Percentiles rank a stretch among this genome's conserved stretches.
Conservation (phyloP, 495 filamentous ascomycete species). For the Penicillium cinerascens region DNA sequence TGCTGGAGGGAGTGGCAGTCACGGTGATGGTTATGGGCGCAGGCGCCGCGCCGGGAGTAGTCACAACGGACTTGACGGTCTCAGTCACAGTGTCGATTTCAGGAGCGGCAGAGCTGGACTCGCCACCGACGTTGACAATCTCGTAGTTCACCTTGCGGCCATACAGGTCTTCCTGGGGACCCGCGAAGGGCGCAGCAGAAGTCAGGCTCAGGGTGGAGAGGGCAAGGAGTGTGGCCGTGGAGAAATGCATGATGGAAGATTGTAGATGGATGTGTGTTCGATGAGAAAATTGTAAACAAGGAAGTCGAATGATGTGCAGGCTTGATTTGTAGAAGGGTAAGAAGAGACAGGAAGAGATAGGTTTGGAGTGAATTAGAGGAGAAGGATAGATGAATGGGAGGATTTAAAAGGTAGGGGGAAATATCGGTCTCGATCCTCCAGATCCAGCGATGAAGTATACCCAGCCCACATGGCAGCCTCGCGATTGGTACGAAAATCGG, state of each 20-base stretch:
- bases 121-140: constrained; percentile 48
- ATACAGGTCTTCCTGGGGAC: constrained; percentile 23
- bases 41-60: constrained; percentile 19
- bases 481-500: constrained; percentile 21
- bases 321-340: not conserved
- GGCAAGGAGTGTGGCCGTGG: constrained; percentile 24
- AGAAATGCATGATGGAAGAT: constrained; percentile 32
- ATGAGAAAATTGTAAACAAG: not conserved
- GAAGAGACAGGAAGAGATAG: not conserved
- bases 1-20: constrained; percentile 22
- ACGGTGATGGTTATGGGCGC: constrained; percentile 34
- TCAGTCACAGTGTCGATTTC: constrained; percentile 32
- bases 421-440: constrained; percentile 5
- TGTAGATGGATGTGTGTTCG: not conserved
- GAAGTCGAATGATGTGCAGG: not conserved
- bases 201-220: constrained; percentile 29
- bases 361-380: constrained; percentile 3
- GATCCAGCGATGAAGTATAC: constrained; percentile 10
- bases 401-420: constrained; percentile 18
- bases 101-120: constrained; percentile 22
- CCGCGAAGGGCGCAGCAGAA: constrained; percentile 34
- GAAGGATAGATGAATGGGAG: not conserved
- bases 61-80: constrained; percentile 23
- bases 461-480: constrained; percentile 6
- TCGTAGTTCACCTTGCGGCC: constrained; percentile 38